Conservation (phyloP, 192 early-diverging fungal genomes). For the Backusella australiensis region DNA sequence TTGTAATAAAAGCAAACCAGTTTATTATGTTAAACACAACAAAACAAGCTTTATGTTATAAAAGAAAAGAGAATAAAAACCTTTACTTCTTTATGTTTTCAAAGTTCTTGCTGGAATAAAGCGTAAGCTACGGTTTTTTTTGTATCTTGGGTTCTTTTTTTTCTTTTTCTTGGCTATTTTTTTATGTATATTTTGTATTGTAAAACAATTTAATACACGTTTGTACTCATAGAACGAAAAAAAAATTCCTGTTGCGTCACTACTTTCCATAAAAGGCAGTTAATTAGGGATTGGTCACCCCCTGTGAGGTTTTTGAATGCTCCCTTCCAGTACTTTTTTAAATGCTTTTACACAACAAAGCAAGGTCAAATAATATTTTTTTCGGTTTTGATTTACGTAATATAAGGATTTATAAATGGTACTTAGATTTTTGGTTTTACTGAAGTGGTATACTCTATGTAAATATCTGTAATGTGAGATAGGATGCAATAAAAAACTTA, state of each 20-base stretch:
- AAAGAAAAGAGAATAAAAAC: slow-evolving; percentile 8
- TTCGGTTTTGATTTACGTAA: background rate
- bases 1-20: background rate
- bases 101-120: slow-evolving; percentile 5
- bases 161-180: slow-evolving; percentile 10
- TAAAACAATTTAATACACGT: slow-evolving; percentile 6
- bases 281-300: slow-evolving; percentile 2
- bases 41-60: slow-evolving; percentile 5
- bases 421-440: background rate
- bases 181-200: slow-evolving; percentile 4
- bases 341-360: background rate
- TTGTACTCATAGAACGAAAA: background rate
- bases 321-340: background rate
- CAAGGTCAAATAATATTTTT: background rate
- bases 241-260: background rate
- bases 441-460: background rate
- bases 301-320: background rate
- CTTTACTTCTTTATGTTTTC: slow-evolving; percentile 8
- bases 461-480: background rate
- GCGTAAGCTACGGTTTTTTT: background rate
- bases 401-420: background rate
- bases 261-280: background rate
- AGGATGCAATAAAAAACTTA: background rate
- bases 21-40: background rate
- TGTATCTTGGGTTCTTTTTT: slow-evolving; percentile 2